Evolutionary conservation across 495 filamentous ascomycete species (phyloP).

Genomic region (Penicillium lividum): DNA sequence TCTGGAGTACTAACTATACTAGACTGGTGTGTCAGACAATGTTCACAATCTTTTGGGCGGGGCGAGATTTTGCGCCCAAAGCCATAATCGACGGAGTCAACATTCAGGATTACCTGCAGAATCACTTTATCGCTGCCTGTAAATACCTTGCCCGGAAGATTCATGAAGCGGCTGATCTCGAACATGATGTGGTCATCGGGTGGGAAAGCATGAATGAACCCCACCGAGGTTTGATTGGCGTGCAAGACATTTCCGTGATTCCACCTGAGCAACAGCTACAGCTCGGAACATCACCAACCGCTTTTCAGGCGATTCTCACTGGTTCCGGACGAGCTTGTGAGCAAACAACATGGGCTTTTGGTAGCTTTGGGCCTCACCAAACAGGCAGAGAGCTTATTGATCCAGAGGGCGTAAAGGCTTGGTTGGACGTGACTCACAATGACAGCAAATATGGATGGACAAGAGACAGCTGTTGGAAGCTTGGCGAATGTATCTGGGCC

Average conservation of each 20-base stretch:
- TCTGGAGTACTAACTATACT: conserved; percentile 97
- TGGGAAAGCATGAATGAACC: conserved; percentile 98
- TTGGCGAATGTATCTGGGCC: conserved; percentile 94
- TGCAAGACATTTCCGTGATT: conserved; percentile 77
- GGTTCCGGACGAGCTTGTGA: conserved; percentile 90
- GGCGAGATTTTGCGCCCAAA: conserved; percentile 91
- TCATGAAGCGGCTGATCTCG: conserved; percentile 86
- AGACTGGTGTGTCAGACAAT: conserved; percentile 85
- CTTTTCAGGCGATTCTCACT: conserved; percentile 89
- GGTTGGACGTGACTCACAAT: conserved; percentile 78
- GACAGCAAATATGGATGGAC: conserved; percentile 89
- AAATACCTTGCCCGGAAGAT: conserved; percentile 80
- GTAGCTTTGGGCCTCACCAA: conserved; percentile 86
- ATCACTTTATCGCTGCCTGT: conserved; percentile 79
- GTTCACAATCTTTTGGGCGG: conserved; percentile 92
- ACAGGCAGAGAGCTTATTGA: conserved; percentile 81
- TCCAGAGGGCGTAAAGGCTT: conserved; percentile 80
- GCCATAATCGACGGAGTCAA: conserved; percentile 93
- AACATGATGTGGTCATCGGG: conserved; percentile 85
- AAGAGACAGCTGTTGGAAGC: conserved; percentile 81
- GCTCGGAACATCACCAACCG: conserved; percentile 90
- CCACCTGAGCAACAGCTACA: conserved; percentile 88
- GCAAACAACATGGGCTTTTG: conserved; percentile 89
- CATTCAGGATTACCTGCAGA: conserved; percentile 94
- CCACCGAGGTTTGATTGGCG: conserved; percentile 84